A percentile compares a stretch with the other conserved stretches of the same genome.
These are phyloP conservation scores for Saccharum officinarum DNA, from an alignment of 176 grass and related monocot species.

Conservation along the genomic window DNA sequence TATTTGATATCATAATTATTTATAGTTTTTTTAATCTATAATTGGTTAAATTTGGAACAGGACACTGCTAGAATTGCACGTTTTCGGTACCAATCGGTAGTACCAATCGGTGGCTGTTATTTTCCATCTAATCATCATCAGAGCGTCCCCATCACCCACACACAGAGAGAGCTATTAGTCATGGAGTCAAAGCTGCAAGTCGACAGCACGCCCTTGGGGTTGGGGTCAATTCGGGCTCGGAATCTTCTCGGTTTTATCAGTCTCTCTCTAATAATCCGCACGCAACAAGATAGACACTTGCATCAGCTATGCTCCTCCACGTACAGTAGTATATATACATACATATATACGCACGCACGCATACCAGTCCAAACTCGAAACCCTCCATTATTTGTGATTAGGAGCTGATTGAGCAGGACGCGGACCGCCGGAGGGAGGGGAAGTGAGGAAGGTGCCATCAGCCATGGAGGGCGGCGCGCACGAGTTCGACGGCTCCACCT, in stretches of 20 bases:
- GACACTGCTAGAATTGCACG: too few species aligned
- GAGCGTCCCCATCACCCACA: background rate
- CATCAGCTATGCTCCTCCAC: background rate
- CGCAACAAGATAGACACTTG: conserved; percentile 6
- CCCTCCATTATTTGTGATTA: background rate
- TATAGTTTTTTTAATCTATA: too few species aligned
- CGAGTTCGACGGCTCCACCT: conserved; percentile 60
- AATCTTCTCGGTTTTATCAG: conserved; percentile 29
- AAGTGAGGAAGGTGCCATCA: background rate
- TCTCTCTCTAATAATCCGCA: background rate
- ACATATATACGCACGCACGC: background rate
- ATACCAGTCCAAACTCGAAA: background rate
- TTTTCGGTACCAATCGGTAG: too few species aligned
- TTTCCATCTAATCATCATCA: background rate
- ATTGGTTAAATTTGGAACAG: too few species aligned
- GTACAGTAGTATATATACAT: background rate
- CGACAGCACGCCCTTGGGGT: background rate
- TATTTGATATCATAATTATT: too few species aligned
- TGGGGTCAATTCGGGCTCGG: background rate
- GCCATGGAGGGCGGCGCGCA: conserved; percentile 74
- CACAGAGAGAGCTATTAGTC: accelerated
- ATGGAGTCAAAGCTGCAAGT: conserved; percentile 16
- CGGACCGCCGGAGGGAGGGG: background rate
- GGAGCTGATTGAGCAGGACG: conserved; percentile 7
- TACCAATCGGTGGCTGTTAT: background rate